phyloP scores from a whole-genome alignment of 805 yeast genomes.

The Lipomyces japonicus region DNA sequence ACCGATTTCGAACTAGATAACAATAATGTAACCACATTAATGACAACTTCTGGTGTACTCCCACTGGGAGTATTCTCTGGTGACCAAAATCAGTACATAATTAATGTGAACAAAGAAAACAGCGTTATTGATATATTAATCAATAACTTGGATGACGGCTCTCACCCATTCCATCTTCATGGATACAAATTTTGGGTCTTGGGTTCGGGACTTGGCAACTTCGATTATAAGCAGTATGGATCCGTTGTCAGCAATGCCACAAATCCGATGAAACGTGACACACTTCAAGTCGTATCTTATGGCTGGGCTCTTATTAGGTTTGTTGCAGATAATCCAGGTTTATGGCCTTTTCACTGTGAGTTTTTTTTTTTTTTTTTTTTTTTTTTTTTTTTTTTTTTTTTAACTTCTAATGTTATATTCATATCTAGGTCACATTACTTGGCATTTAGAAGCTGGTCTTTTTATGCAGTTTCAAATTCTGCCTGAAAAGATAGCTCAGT shows the following conservation, averaged over 20 bases:
- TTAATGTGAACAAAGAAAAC: conserved; percentile 36
- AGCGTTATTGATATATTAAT: conserved; percentile 69
- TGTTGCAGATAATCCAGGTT: conserved; percentile 83
- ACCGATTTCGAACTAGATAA: neutral
- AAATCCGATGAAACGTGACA: conserved; percentile 64
- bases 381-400: conserved; percentile 50
- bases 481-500: conserved; percentile 27
- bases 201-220: conserved; percentile 53
- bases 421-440: conserved; percentile 85
- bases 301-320: conserved; percentile 58
- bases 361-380: neutral
- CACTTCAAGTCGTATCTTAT: conserved; percentile 62
- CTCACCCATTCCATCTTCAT: conserved; percentile 92
- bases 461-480: conserved; percentile 33
- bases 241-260: conserved; percentile 36
- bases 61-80: conserved; percentile 19
- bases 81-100: conserved; percentile 33
- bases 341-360: conserved; percentile 86
- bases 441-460: conserved; percentile 92
- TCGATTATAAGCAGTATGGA: conserved; percentile 48
- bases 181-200: conserved; percentile 81
- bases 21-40: conserved; percentile 3
- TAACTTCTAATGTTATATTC: conserved; percentile 71
- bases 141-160: conserved; percentile 76
- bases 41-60: conserved; percentile 10